Base-by-base conservation (phyloP, 192 early-diverging fungal species). In the Coemansia sp. region DNA sequence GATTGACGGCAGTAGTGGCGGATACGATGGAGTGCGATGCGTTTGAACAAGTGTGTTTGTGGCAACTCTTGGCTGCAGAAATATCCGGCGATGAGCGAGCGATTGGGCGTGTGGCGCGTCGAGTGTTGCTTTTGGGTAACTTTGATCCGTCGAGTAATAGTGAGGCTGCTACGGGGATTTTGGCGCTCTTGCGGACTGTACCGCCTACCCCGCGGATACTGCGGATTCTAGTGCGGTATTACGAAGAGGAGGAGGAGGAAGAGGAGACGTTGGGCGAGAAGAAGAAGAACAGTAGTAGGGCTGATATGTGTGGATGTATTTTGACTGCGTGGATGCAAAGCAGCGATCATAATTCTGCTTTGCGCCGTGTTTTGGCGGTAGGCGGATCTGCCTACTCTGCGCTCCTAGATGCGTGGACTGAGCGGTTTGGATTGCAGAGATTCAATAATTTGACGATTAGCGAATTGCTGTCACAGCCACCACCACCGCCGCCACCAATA, bases 11-110 rank as follows among this genome's bases (percentile, higher is more conserved):
- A 1, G 54, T 73, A 0, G 46, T 84, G 2, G 69, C 70, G 0
- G 43, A 42, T 4, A 79, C 76, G 4, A 51, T 86, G 40, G 83
- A 85, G 0, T 68, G 81, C 60, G 86, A 79, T 22, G 74, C 81
- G 4, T 89, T 79, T 49, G 86, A 89, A 42, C 87, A 87, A 36
- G 72, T 87, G 51, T 86, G 84, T 37, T 29, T 89, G 37, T 89
- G 87, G 87, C 85, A 89, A 59, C 32, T 89, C 46, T 32, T 85
- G 2, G 56, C 41, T 0, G 82, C 83, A 0, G 87, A 87, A 57
- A 9, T 84, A 2, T 59, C 65, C 6, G 87, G 76, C 7, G 63
- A 73, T 12, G 4, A 56, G 6, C 25, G 19, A 1, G 60, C 67
- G 0, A 62, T 71, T 11, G n/a, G 29, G 0, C 17, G 10, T 1